These are phyloP conservation scores for Conoideocrella luteorostrata DNA, from an alignment of 2,329 filamentous ascomycete genomes.

Conservation along the genomic window DNA sequence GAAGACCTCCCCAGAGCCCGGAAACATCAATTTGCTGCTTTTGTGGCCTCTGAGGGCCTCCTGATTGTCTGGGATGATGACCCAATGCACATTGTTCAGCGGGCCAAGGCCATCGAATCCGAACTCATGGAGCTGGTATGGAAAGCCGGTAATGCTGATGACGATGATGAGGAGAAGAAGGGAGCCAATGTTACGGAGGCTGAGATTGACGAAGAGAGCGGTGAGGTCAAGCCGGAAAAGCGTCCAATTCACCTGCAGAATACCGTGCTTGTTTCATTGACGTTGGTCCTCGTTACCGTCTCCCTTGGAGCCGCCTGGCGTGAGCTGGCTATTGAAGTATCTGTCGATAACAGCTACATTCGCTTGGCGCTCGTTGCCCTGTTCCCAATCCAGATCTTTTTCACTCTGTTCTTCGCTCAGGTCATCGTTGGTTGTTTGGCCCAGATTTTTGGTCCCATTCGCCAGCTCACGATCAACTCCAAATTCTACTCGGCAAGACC, in stretches of 20 bases:
- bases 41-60: slow-evolving; percentile 63
- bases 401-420: slow-evolving; percentile 75
- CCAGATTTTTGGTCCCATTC: slow-evolving; percentile 69
- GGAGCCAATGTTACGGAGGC: slow-evolving; percentile 37
- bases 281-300: slow-evolving; percentile 57
- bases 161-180: slow-evolving; percentile 47
- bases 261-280: slow-evolving; percentile 59
- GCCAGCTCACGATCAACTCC: slow-evolving; percentile 68
- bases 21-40: slow-evolving; percentile 76
- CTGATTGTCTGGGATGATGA: slow-evolving; percentile 81
- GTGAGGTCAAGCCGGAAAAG: slow-evolving; percentile 56
- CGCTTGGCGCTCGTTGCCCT: slow-evolving; percentile 60
- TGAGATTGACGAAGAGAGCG: slow-evolving; percentile 67
- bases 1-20: slow-evolving; percentile 63
- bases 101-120: slow-evolving; percentile 66
- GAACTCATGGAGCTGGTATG: slow-evolving; percentile 74
- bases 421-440: slow-evolving; percentile 70
- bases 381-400: slow-evolving; percentile 69
- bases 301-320: slow-evolving; percentile 66
- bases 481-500: slow-evolving; percentile 75
- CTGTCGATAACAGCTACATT: slow-evolving; percentile 55
- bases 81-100: slow-evolving; percentile 59
- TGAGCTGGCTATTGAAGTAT: slow-evolving; percentile 61
- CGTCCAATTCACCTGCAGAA: slow-evolving; percentile 65
- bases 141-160: slow-evolving; percentile 52